A percentile compares a stretch with the other conserved stretches of the same genome.
Conservation (phyloP, 805 yeast genomes). For the Novakomyces olei region DNA sequence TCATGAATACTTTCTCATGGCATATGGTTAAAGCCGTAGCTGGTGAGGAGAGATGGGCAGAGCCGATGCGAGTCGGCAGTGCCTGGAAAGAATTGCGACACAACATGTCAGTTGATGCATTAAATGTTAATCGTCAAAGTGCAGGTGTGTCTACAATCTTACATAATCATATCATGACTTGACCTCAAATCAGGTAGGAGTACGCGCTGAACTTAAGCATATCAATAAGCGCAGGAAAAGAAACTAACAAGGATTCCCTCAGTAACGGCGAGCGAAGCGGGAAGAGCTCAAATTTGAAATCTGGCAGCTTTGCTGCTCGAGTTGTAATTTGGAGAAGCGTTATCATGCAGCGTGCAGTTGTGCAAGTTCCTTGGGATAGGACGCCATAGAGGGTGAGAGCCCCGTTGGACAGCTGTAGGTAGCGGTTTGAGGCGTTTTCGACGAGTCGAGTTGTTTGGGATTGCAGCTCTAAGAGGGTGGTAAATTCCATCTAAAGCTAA, state of each 20-base stretch:
- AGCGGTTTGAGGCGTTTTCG: slow-evolving; percentile 17
- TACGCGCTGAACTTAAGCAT: slow-evolving; percentile 25
- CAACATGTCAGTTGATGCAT: too few species aligned
- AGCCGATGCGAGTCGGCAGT: too few species aligned
- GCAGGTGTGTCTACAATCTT: too few species aligned
- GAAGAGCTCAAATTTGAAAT: slow-evolving; percentile 24
- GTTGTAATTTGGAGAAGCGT: slow-evolving; percentile 21
- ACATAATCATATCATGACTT: too few species aligned
- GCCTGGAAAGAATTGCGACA: too few species aligned
- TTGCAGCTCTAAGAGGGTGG: slow-evolving; percentile 23
- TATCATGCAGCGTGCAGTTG: slow-evolving; percentile 15
- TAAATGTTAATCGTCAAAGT: too few species aligned
- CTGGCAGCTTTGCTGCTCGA: slow-evolving; percentile 18
- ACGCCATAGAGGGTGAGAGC: slow-evolving; percentile 24
- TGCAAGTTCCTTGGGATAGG: slow-evolving; percentile 21
- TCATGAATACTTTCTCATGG: slow-evolving; percentile 14
- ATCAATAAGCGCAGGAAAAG: slow-evolving; percentile 25
- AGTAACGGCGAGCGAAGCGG: slow-evolving; percentile 24
- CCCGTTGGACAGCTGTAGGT: slow-evolving; percentile 18
- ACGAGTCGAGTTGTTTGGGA: slow-evolving; percentile 21
- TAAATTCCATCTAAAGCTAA: slow-evolving; percentile 24
- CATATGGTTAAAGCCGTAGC: too few species aligned
- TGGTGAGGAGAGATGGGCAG: too few species aligned
- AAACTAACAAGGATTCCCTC: slow-evolving; percentile 25
- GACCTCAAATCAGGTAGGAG: slow-evolving; percentile 16